A percentile compares a stretch with the other conserved stretches of the same genome.
These are phyloP conservation scores for Fusarium pseudoanthophilum DNA, from an alignment of 2,329 filamentous ascomycete genomes.

Conservation along the genomic window DNA sequence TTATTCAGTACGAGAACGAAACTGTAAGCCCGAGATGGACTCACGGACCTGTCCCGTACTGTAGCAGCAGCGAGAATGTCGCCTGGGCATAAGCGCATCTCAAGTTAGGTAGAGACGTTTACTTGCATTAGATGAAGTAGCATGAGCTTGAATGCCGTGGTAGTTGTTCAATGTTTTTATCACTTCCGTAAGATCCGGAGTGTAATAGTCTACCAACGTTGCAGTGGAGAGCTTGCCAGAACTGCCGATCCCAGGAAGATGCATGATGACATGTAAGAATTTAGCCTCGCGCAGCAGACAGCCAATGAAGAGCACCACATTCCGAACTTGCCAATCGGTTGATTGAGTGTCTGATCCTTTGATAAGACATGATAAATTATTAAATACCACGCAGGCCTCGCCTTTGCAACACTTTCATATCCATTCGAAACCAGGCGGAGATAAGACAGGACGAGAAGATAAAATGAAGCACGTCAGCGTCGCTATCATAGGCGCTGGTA, in stretches of 20 bases:
- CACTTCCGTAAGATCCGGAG: background rate
- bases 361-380: background rate
- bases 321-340: background rate
- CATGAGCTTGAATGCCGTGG: too few relatives aligned
- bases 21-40: background rate
- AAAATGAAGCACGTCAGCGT: slow-evolving; percentile 2
- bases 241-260: background rate
- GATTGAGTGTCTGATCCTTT: background rate
- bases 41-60: background rate
- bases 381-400: background rate
- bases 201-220: accelerated
- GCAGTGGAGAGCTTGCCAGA: background rate
- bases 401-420: accelerated
- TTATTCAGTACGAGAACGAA: background rate
- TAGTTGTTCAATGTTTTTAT: too few relatives aligned
- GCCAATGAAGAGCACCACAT: background rate
- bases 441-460: background rate
- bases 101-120: too few relatives aligned
- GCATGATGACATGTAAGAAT: background rate
- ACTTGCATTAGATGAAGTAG: too few relatives aligned
- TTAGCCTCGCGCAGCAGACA: background rate
- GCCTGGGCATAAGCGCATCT: background rate
- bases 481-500: slow-evolving; percentile 4
- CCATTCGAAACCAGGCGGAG: accelerated
- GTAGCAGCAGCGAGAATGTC: background rate